phyloP scores from a whole-genome alignment of 2,329 filamentous ascomycete genomes.

The Aspergillus neotritici region DNA sequence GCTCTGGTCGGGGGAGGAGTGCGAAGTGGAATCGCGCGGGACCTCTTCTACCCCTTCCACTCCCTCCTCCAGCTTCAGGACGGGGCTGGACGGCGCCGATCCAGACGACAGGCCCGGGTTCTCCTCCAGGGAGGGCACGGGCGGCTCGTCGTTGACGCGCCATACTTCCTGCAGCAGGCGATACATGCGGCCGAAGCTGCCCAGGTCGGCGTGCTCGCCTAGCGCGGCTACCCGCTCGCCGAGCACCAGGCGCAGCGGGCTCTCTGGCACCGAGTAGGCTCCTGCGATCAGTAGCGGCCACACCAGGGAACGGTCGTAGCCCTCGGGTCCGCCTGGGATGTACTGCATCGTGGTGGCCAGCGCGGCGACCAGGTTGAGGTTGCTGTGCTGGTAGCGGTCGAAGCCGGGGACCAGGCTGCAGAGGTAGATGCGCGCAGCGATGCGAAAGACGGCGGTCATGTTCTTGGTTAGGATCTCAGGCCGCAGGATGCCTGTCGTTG shows the following conservation, averaged over 20 bases:
- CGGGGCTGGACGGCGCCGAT: too few relatives aligned
- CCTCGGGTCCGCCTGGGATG: constrained; percentile 71
- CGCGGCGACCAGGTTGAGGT: constrained; percentile 68
- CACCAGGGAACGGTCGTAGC: constrained; percentile 81
- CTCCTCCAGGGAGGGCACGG: too few relatives aligned
- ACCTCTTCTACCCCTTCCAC: too few relatives aligned
- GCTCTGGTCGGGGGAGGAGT: too few relatives aligned
- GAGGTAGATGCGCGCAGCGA: constrained; percentile 88
- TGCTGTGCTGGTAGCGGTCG: constrained; percentile 65
- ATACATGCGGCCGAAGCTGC: constrained; percentile 77
- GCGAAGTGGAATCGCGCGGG: too few relatives aligned
- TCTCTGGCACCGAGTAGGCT: constrained; percentile 65
- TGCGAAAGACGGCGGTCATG: constrained; percentile 81
- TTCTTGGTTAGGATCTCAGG: constrained; percentile 79
- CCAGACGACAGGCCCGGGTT: too few relatives aligned
- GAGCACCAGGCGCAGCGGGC: constrained; percentile 71
- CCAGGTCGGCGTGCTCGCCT: constrained; percentile 69
- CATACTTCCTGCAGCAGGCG: constrained; percentile 76
- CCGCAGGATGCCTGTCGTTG: constrained; percentile 66
- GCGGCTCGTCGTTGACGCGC: constrained; percentile 28
- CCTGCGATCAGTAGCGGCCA: constrained; percentile 91
- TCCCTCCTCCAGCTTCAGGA: too few relatives aligned
- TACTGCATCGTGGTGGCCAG: constrained; percentile 69
- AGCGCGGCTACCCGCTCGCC: constrained; percentile 66
- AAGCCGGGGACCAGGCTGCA: constrained; percentile 88